Evolutionary conservation across 2,329 filamentous ascomycete species (phyloP), one percentile per base, ranked within the genome.

Genomic region (Claviceps sp.): DNA sequence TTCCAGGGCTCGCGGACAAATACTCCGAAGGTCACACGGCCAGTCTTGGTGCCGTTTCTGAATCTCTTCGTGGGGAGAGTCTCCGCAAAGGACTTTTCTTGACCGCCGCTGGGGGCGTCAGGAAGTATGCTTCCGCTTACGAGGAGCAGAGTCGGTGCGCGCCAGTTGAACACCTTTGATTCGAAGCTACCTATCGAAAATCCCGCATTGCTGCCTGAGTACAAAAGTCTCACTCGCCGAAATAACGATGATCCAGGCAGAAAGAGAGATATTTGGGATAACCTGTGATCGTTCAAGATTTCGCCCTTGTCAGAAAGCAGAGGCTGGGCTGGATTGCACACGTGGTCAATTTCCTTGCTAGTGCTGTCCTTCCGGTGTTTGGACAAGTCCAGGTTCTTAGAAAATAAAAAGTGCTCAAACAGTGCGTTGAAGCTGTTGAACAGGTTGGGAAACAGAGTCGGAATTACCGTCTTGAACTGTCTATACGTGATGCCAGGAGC

Each of bases 121-220:
- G 71, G 64, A 6, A 89, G 70, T 5, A 82, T 74, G 4, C 75
- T 78, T 20, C 85, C 85, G 20, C 78, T 78, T 1, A 89, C 80
- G 1, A 89, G 73, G 11, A 89, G 70, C 18, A 89, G 77, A 0
- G 85, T 87, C 0, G 85, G 85, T 0, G 84, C 84, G 43, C 78
- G 74, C 85, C 85, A 89, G 63, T 89, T 85, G 67, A 89, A 85
- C 2, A 87, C 81, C 58, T 82, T 83, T 20, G 81, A 77, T 62
- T 88, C 82, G 56, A 89, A 88, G 52, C 81, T 84, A 22, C 85
- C 84, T 79, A 89, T 84, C 20, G 83, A 87, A 65, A 88, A 89
- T 5, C 85, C 85, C 13, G 83, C 79, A 26, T 80, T 77, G 47
- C 77, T 81, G 5, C 85, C 85, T 1, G 81, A 83, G 62, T 89